These are phyloP conservation scores for Linnemannia elongata DNA, from an alignment of 192 early-diverging fungal species.

Conservation along the genomic window DNA sequence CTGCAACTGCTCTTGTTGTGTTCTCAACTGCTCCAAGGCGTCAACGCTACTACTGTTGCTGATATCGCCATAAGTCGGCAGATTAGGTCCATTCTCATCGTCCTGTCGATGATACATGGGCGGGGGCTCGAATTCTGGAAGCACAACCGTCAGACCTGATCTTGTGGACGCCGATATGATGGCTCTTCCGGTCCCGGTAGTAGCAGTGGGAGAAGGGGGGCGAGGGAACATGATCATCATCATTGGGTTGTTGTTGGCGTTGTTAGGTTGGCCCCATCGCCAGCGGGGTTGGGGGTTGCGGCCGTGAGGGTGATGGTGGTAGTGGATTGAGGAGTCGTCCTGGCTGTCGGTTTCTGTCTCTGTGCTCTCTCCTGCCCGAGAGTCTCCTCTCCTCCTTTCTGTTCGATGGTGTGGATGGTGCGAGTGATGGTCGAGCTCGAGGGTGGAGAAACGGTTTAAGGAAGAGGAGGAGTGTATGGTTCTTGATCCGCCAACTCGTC, in stretches of 20 bases:
- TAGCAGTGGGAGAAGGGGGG: neutral
- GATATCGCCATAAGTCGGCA: slow-evolving; percentile 9
- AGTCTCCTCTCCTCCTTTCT: neutral
- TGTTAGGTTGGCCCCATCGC: neutral
- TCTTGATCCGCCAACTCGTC: neutral
- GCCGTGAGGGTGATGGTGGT: neutral
- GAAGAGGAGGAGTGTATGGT: neutral
- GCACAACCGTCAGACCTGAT: neutral
- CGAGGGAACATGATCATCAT: slow-evolving; percentile 1
- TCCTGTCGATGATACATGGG: slow-evolving; percentile 14
- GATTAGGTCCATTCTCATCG: neutral
- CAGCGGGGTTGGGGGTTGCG: neutral
- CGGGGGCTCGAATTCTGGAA: slow-evolving; percentile 10
- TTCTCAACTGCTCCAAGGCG: neutral
- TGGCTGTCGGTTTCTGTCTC: neutral
- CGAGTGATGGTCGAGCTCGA: neutral
- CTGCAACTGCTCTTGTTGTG: neutral
- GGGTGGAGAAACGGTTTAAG: neutral
- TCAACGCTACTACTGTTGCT: neutral
- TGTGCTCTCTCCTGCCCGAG: neutral
- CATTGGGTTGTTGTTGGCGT: neutral
- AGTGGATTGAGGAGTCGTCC: neutral
- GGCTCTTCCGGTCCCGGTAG: neutral
- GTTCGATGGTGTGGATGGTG: neutral
- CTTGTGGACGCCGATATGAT: neutral